phyloP scores from a whole-genome alignment of 2,329 filamentous ascomycete genomes.

The Xylariaceae sp. region DNA sequence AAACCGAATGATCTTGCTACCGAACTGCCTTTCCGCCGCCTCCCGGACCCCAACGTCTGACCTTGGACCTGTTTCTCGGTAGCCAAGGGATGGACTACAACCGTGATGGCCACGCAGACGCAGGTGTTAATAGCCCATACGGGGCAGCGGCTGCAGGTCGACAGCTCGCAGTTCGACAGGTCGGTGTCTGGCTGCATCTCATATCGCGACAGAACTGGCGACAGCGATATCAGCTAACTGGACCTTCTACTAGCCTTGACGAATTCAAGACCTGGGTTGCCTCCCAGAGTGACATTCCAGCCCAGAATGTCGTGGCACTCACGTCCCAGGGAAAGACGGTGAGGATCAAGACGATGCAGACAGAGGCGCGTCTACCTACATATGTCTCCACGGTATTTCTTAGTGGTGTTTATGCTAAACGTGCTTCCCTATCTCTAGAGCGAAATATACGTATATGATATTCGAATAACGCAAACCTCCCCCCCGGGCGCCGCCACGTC shows the following conservation, averaged over 20 bases:
- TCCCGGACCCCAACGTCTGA: conserved; percentile 3
- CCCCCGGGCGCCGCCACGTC: conserved; percentile 40
- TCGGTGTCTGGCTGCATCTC: conserved; percentile 38
- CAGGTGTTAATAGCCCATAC: conserved; percentile 90
- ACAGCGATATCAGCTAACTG: conserved; percentile 10
- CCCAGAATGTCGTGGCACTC: conserved; percentile 78
- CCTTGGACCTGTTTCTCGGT: conserved; percentile 7
- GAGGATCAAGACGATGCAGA: conserved; percentile 71
- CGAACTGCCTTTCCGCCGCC: conserved; percentile 3
- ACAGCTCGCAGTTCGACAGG: conserved; percentile 70
- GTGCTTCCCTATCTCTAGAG: conserved; percentile 44
- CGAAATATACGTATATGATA: conserved; percentile 90
- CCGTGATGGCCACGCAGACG: conserved; percentile 67
- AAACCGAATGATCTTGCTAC: conserved; percentile 4
- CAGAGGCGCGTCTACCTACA: conserved; percentile 55
- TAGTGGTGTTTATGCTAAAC: too few relatives aligned
- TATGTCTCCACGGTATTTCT: neutral
- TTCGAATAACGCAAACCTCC: conserved; percentile 60
- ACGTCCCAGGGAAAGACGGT: conserved; percentile 79
- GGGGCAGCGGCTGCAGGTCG: conserved; percentile 77
- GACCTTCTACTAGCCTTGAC: conserved; percentile 57
- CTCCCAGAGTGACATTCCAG: conserved; percentile 65
- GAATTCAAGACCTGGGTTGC: conserved; percentile 78
- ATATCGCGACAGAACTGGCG: neutral
- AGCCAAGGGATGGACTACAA: conserved; percentile 29